Conservation (phyloP, 176 grass and related monocot genomes). For the Oryza coarctata region DNA sequence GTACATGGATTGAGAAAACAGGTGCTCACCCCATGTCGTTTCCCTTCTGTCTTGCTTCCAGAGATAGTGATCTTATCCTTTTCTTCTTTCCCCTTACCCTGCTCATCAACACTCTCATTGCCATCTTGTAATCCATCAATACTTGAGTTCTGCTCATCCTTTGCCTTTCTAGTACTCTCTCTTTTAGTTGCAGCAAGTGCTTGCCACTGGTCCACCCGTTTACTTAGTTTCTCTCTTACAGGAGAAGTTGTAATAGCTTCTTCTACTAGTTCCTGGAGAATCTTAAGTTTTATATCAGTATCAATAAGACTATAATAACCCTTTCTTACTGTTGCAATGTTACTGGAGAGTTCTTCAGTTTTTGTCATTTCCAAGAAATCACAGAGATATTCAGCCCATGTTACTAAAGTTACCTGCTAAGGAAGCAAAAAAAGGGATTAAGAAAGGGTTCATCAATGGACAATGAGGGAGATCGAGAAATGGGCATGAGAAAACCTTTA, state of each 20-base stretch:
- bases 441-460: constrained; percentile 2
- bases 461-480: neutral
- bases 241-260: constrained; percentile 63
- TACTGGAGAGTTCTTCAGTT: constrained; percentile 41
- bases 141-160: constrained; percentile 38
- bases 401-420: constrained; percentile 61
- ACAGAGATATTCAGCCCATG: constrained; percentile 75
- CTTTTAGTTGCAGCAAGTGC: constrained; percentile 57
- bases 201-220: constrained; percentile 60
- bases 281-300: constrained; percentile 58
- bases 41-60: constrained; percentile 35
- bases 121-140: constrained; percentile 35
- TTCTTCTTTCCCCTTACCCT: constrained; percentile 33
- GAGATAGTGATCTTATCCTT: constrained; percentile 26
- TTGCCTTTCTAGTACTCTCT: constrained; percentile 55
- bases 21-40: constrained; percentile 28
- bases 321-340: constrained; percentile 54
- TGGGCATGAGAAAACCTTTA: constrained; percentile 45
- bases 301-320: constrained; percentile 79
- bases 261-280: constrained; percentile 62
- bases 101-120: constrained; percentile 6
- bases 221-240: constrained; percentile 65
- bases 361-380: constrained; percentile 70
- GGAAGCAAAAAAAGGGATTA: neutral
- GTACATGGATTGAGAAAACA: neutral